phyloP scores from a whole-genome alignment of 495 filamentous ascomycete genomes.

The Antarctomyces pellizariae region DNA sequence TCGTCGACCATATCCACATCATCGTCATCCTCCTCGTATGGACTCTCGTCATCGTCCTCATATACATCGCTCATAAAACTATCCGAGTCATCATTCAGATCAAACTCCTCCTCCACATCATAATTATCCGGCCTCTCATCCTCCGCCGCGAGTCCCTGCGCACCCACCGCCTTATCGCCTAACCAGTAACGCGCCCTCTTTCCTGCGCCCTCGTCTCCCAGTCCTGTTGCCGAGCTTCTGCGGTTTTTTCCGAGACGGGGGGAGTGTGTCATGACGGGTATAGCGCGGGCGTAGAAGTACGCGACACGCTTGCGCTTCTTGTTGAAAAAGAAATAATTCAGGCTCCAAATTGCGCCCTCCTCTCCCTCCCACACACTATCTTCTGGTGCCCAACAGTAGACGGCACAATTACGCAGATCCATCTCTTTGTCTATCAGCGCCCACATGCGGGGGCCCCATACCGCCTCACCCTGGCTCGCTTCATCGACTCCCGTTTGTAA shows the following conservation, averaged over 20 bases:
- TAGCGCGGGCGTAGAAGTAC: conserved; percentile 71
- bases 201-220: conserved; percentile 23
- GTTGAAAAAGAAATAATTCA: conserved; percentile 96
- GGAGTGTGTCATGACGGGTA: conserved; percentile 58
- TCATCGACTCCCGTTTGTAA: no score
- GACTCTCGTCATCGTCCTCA: no score
- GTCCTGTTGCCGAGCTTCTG: conserved; percentile 8
- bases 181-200: conserved; percentile 75
- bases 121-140: conserved; percentile 19
- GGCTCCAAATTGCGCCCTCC: conserved; percentile 78
- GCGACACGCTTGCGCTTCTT: conserved; percentile 80
- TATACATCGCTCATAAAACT: no score
- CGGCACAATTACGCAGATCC: conserved; percentile 57
- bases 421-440: conserved; percentile 77
- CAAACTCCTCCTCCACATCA: conserved; percentile 17
- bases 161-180: conserved; percentile 32
- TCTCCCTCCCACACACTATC: conserved; percentile 76
- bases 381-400: conserved; percentile 67
- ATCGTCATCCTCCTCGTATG: no score
- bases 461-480: no score
- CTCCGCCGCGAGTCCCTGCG: conserved; percentile 17
- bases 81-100: no score
- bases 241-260: conserved; percentile 16
- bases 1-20: no score
- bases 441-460: conserved; percentile 81